Percentiles rank a stretch among this genome's conserved stretches.
phyloP scores from a whole-genome alignment of 352 stramenopile species.

The Phytophthora idaei region DNA sequence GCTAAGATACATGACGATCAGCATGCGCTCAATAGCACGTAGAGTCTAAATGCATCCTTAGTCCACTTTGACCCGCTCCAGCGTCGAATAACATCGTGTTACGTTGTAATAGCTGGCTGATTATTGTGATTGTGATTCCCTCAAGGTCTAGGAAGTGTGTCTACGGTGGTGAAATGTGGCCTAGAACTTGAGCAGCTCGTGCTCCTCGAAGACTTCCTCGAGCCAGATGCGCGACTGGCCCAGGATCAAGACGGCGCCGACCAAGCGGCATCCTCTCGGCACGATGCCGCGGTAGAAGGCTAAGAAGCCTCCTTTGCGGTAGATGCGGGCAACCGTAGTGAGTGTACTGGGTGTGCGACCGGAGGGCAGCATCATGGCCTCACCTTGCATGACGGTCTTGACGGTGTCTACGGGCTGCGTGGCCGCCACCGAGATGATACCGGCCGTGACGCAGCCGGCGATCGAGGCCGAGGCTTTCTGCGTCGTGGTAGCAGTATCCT shows the following conservation, averaged over 20 bases:
- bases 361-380: slow-evolving; percentile 56
- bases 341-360: slow-evolving; percentile 45
- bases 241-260: slow-evolving; percentile 87
- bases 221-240: slow-evolving; percentile 72
- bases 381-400: slow-evolving; percentile 88
- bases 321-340: slow-evolving; percentile 52
- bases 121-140: not conserved
- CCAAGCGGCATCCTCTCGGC: slow-evolving; percentile 72
- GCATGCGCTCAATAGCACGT: no score
- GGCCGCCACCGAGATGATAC: slow-evolving; percentile 71
- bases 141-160: not conserved
- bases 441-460: slow-evolving; percentile 67
- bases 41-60: no score
- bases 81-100: not conserved
- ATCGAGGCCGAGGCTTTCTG: slow-evolving; percentile 69
- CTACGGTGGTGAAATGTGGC: not conserved
- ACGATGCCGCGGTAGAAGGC: slow-evolving; percentile 77
- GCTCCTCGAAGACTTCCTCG: slow-evolving; percentile 73
- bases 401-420: slow-evolving; percentile 85
- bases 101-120: not conserved
- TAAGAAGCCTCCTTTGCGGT: slow-evolving; percentile 48
- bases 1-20: no score
- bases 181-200: slow-evolving; percentile 56
- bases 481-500: slow-evolving; percentile 53
- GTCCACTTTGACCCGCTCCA: not conserved